Base-by-base conservation (phyloP, 2,329 filamentous ascomycete species). In the Talaromyces sp. region DNA sequence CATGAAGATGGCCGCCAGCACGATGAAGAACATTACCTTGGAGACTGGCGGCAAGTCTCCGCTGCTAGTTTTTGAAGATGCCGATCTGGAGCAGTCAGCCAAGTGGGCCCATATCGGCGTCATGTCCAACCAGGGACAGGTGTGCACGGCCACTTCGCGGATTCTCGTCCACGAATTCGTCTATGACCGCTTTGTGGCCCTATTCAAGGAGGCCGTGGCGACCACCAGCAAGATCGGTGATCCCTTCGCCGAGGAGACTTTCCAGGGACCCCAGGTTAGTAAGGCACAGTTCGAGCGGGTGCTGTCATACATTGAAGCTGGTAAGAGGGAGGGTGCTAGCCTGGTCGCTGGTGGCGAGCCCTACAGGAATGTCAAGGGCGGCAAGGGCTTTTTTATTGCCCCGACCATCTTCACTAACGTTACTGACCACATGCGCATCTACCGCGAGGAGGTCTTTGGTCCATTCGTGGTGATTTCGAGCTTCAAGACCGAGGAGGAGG, bases 261-360 rank as follows among this genome's bases (percentile, higher is more conserved):
- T 90, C 84, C 89, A 94, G 75, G 90, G 90, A 41, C 89, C 90
- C 31, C 89, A 93, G 77, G 87, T 93, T 68, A 89, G 87, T 67
- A 80, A 91, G 75, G 76, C 90, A 51, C 90, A 95, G 76, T 94
- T 88, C 69, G 88, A 93, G 78, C 86, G 89, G 63, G 89, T 94
- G 77, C 93, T 93, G 87, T 80, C 75, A 64, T 86, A 85, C 73
- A 85, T 88, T 67, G 76, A 91, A 70, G 77, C 81, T 60, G 86
- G 85, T 46, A 84, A 86, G 75, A 78, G 83, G 61, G 79, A 80
- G 31, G 86, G 85, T 25, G 53, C 53, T 64, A 84, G 83, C 52
- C 70, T 93, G 62, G 84, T 84, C 65, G 80, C 79, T 50, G 86
- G 85, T 62, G 86, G 85, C 64, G 86, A 7, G 3, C 3, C 7